Evolutionary conservation across 1,139 yeast species (phyloP), one percentile per base, ranked within the genome.

Genomic region (Taphrina betulina): DNA sequence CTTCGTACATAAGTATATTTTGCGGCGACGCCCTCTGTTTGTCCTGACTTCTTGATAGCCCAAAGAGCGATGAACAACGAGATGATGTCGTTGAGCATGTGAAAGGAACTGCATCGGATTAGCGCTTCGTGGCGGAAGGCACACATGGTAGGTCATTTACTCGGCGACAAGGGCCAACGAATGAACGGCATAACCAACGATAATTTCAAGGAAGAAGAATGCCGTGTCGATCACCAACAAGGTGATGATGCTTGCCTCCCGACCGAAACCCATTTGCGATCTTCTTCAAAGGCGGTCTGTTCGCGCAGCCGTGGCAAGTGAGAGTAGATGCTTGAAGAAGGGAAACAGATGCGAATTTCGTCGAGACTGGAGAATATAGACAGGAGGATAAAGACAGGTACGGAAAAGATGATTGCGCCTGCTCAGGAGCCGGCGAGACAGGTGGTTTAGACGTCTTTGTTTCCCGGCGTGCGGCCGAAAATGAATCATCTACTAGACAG

Each of bases 21-120:
- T 3, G 92, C 85, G 1, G 95, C 95, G 12, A 50, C 44, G 7
- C 44, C 44, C 26, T 50, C 54, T 19, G 85, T 82, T 66, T 83
- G 79, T 51, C 80, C 82, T 59, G 96, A 89, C 22, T 89, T 95
- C 62, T 80, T 79, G 23, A 92, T 97, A 0, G 98, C 98, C 97
- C 97, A 92, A 35, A 90, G 75, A 0, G 98, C 98, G 57, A 92
- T 92, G 22, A 90, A 64, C 46, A 92, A 75, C 1, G 97, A 88
- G 58, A 92, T 82, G 58, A 92, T 87, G 71, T 92, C 98, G 71
- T 92, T 92, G 62, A 92, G 76, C 69, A 92, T 92, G 70, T 92
- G 98, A 77, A 92, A 92, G 1, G 97, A 85, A 68, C 94, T 90
- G 94, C 33, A 89, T 95, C 20, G 89, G 77, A 69, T 89, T 90